phyloP scores from a whole-genome alignment of 2,329 filamentous ascomycete species.

The Neonectria magnoliae region DNA sequence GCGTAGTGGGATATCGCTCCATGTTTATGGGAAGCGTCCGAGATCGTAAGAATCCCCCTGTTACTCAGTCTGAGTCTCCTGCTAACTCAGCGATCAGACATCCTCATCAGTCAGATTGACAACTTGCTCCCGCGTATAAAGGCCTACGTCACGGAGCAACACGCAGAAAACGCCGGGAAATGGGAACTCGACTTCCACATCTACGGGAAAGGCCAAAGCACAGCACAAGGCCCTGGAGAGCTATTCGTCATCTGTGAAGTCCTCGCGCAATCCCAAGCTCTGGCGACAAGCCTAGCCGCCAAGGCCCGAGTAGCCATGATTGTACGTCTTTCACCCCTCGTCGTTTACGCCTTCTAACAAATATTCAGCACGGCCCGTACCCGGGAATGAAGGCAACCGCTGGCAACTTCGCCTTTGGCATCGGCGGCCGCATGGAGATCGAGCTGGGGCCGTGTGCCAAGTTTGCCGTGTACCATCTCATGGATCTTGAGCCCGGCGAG shows the following conservation, averaged over 20 bases:
- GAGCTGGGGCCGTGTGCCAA: constrained; percentile 50
- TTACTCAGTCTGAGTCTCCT: fast-evolving
- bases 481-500: constrained; percentile 49
- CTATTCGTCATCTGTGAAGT: constrained; percentile 60
- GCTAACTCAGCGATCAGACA: constrained; percentile 23
- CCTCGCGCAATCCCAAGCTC: constrained; percentile 55
- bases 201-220: constrained; percentile 50
- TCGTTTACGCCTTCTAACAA: neutral
- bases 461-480: constrained; percentile 61
- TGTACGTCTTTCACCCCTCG: constrained; percentile 12
- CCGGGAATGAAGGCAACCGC: constrained; percentile 61
- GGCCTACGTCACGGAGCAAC: constrained; percentile 33
- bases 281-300: constrained; percentile 51
- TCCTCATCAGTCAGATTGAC: constrained; percentile 34
- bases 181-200: constrained; percentile 52
- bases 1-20: constrained; percentile 31
- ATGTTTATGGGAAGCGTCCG: constrained; percentile 39
- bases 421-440: constrained; percentile 43
- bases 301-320: constrained; percentile 45
- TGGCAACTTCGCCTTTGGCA: constrained; percentile 58
- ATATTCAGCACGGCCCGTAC: constrained; percentile 55
- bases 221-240: constrained; percentile 11
- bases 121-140: constrained; percentile 20
- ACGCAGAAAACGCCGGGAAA: constrained; percentile 25
- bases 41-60: constrained; percentile 16